Base-by-base conservation (phyloP, 169 alveolate genomes). In the Eimeria maxima region DNA sequence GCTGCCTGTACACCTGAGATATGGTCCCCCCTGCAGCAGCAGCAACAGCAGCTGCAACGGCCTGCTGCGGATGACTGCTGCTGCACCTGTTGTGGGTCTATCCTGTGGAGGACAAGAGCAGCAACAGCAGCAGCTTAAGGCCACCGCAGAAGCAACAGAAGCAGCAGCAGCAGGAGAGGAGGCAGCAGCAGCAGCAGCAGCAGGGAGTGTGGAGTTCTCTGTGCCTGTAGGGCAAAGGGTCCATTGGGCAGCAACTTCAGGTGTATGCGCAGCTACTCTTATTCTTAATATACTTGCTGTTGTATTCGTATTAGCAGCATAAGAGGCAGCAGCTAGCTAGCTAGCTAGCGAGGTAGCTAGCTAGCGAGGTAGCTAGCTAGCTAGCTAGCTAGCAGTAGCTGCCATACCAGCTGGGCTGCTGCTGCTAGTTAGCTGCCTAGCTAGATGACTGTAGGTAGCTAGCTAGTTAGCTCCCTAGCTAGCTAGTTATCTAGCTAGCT, bases 1-100 rank as follows among this genome's bases (percentile, higher is more conserved):
- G 87, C 87, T 76, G 87, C 87, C 87, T 33, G 87, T 76, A 24
- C 87, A 76, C 60, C 60, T 76, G 57, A 76, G 87, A 20, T 76
- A 76, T 42, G 87, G 87, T 10, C 63, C 53, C 60, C 87, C 87
- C 55, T 76, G 87, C 87, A 76, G 87, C 60, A 4, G 87, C 87
- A 57, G 67, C 67, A 76, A n/a, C n/a, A n/a, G n/a, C n/a, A n/a
- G 87, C 87, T 76, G 87, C 60, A 76, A 42, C 57, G 60, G 87
- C 4, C 63, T 76, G 57, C 63, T 76, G 87, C 33, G 10, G 20
- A 18, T 0, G 10, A 18, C 87, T 45, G 57, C 55, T 27, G 87
- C 87, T 0, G 38, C 87, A 13, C 87, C 87, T 6, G 14, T 76
- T 0, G 87, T 76, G 29, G 63, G 87, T 33, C 53, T 76, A 4